phyloP scores from a whole-genome alignment of 2,329 filamentous ascomycete species.

The Phoma sp. region DNA sequence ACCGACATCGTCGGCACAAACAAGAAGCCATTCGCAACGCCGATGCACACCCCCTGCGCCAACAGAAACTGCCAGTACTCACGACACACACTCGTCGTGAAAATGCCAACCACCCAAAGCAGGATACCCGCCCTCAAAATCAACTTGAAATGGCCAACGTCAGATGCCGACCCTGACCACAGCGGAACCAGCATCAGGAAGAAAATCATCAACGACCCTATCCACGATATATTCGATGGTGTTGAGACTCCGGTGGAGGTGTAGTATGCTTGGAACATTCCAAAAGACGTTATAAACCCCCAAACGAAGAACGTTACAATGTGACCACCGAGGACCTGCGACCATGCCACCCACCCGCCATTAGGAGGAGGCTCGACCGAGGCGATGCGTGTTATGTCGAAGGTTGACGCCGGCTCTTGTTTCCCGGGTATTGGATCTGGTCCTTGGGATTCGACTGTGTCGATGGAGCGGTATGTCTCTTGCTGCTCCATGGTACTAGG shows the following conservation, averaged over 20 bases:
- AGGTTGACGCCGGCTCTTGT: background rate
- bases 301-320: slow-evolving; percentile 46
- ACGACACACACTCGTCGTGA: slow-evolving; percentile 58
- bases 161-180: slow-evolving; percentile 57
- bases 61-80: slow-evolving; percentile 57
- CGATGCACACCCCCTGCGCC: slow-evolving; percentile 43
- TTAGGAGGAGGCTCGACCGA: slow-evolving; percentile 43
- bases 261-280: slow-evolving; percentile 59
- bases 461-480: background rate
- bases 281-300: slow-evolving; percentile 53
- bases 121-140: slow-evolving; percentile 51
- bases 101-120: slow-evolving; percentile 56
- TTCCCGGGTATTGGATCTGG: background rate
- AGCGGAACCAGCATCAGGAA: slow-evolving; percentile 55
- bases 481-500: background rate
- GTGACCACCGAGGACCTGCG: slow-evolving; percentile 41
- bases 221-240: slow-evolving; percentile 60
- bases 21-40: slow-evolving; percentile 41
- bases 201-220: slow-evolving; percentile 59
- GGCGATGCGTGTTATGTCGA: slow-evolving; percentile 9
- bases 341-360: slow-evolving; percentile 49
- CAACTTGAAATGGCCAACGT: slow-evolving; percentile 58
- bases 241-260: slow-evolving; percentile 48
- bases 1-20: slow-evolving; percentile 43
- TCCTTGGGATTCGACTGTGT: background rate